Conservation (phyloP, 768 basidiomycete species). For the Lentinula guzmanii region DNA sequence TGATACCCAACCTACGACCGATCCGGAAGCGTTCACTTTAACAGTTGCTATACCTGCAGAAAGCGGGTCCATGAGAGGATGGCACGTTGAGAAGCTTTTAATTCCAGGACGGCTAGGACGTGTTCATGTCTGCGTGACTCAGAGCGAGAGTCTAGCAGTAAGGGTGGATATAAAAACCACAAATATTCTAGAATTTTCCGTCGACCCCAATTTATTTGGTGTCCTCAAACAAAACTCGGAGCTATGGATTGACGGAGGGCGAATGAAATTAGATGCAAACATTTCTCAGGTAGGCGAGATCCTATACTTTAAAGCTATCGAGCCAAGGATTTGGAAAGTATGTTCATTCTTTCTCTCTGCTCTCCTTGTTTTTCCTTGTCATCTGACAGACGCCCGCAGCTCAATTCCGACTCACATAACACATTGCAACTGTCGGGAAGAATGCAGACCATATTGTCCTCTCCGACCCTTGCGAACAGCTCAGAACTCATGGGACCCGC, state of each 20-base stretch:
- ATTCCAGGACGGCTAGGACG: slow-evolving; percentile 60
- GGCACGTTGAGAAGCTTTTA: slow-evolving; percentile 50
- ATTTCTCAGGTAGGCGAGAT: slow-evolving; percentile 5
- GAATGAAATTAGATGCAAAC: neutral
- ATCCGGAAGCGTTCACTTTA: slow-evolving; percentile 49
- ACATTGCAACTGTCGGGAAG: slow-evolving; percentile 39
- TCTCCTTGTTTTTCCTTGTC: neutral
- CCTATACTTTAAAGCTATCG: slow-evolving; percentile 18
- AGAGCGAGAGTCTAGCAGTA: neutral
- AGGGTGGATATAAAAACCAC: slow-evolving; percentile 13
- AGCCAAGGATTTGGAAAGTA: slow-evolving; percentile 17
- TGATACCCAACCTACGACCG: neutral
- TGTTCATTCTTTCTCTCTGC: neutral
- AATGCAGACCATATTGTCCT: slow-evolving; percentile 60
- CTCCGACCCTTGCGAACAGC: slow-evolving; percentile 16
- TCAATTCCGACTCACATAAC: neutral
- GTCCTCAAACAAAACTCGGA: neutral
- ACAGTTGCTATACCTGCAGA: slow-evolving; percentile 68
- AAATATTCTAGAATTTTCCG: slow-evolving; percentile 16
- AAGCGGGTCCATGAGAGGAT: slow-evolving; percentile 66
- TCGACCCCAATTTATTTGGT: neutral
- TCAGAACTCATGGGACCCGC: slow-evolving; percentile 4
- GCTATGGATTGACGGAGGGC: neutral
- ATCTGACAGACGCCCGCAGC: neutral
- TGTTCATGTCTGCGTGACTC: neutral